Base-by-base conservation (phyloP, 2,329 filamentous ascomycete species). In the Xylariaceae sp. region DNA sequence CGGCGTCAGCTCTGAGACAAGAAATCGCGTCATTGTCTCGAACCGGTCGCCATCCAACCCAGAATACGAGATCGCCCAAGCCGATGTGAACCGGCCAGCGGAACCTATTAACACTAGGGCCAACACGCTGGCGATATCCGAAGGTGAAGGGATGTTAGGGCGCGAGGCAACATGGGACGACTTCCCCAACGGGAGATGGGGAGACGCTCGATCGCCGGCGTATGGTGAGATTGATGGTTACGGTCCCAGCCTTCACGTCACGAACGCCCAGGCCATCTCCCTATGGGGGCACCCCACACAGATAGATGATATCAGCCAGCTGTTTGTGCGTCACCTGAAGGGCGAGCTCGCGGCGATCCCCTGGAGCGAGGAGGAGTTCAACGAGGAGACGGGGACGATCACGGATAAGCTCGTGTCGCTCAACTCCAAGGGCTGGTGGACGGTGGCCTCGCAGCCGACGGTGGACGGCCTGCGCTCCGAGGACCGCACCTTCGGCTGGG, bases 211-310 rank as follows among this genome's bases (percentile, higher is more conserved):
- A 33, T 94, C 88, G 3, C 88, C 88, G 1, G 90, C 90, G 0
- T 96, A 94, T 55, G 90, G 90, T 50, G 88, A 95, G 59, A 95
- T 95, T 38, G 89, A 96, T 53, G 90, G 90, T n/a, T 96, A 96
- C 55, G 92, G 92, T 9, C 88, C 93, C n/a, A 92, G 83, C 36
- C 68, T 98, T 24, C 92, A 95, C 63, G 86, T 95, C 55, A 86
- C 84, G 0, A 77, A 86, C n/a, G 73, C 80, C 3, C 80, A 89
- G 53, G 92, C 92, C 10, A 75, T 90, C 44, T 72, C 75, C 44
- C 70, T 94, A 19, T 98, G 92, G 92, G 87, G 85, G 15, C 70
- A 82, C 38, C 92, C 92, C 0, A 75, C 72, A 17, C 74, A 73
- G 4, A 57, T 58, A 2, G 64, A 71, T 19, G 88, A 96, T 52